phyloP scores from a whole-genome alignment of 352 stramenopile species.

The Globisporangium splendens region DNA sequence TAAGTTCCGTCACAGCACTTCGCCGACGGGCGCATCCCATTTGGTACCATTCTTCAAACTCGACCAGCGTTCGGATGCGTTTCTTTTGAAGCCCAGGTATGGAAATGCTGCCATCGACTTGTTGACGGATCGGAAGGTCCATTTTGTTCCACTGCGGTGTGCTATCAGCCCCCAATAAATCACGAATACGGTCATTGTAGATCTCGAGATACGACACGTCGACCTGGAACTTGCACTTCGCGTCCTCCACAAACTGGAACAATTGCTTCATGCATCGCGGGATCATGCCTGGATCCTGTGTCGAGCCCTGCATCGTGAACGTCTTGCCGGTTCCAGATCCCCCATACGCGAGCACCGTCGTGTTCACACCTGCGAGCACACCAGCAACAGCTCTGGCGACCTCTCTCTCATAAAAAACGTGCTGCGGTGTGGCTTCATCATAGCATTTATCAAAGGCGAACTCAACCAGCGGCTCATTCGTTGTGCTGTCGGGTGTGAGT shows the following conservation, averaged over 20 bases:
- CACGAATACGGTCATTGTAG: conserved; percentile 86
- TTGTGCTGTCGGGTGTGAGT: conserved; percentile 7
- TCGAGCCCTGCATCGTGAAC: conserved; percentile 63
- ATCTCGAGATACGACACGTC: conserved; percentile 79
- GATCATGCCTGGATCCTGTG: conserved; percentile 48
- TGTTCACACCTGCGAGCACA: conserved; percentile 44
- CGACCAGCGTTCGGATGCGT: conserved; percentile 22
- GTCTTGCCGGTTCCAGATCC: conserved; percentile 61
- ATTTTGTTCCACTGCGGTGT: conserved; percentile 8
- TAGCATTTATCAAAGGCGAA: conserved; percentile 48
- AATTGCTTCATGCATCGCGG: conserved; percentile 37
- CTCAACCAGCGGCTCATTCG: not conserved
- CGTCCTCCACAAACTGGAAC: conserved; percentile 32
- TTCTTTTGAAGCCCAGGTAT: conserved; percentile 29
- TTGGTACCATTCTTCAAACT: conserved; percentile 35
- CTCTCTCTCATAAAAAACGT: conserved; percentile 35
- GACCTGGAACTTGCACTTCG: conserved; percentile 23
- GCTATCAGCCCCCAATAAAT: conserved; percentile 47
- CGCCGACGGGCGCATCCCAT: conserved; percentile 21
- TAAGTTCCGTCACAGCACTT: conserved; percentile 50
- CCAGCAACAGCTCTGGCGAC: conserved; percentile 27
- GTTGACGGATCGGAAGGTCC: conserved; percentile 36
- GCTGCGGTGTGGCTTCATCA: conserved; percentile 30
- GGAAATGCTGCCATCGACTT: conserved; percentile 26
- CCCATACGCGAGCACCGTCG: conserved; percentile 55